Base-by-base conservation (phyloP, 176 grass and related monocot species). In the Bromus sterilis region DNA sequence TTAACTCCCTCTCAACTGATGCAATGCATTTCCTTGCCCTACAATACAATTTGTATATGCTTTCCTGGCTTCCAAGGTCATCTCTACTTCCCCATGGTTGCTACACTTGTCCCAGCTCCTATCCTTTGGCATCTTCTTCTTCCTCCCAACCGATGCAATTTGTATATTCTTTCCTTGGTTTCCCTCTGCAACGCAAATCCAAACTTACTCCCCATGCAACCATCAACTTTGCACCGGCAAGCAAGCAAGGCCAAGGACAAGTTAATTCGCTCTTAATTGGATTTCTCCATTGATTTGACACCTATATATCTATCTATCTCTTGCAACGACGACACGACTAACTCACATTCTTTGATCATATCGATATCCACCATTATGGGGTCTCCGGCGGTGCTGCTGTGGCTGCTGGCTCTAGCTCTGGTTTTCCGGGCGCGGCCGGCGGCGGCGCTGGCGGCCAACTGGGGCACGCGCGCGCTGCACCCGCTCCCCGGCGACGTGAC, bases 401-500 rank as follows among this genome's bases (percentile, higher is more conserved):
- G 76, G 79, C 76, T 91, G 78, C 44, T 82, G 81, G 81, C 36
- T 8, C 36, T 37, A 5, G 36, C 9, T 28, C 49, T 86, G 85
- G 7, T 86, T 77, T 74, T 88, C 77, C 67, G 71, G 2, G 84
- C 76, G 21, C 34, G 80, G 2, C 71, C 85, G 2, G 87, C 78
- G 21, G 84, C 80, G 23, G 92, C 80, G 33, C 73, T 93, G 39
- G 96, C 90, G 13, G 80, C 7, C 46, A 98, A 98, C 92, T 98
- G 96, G 96, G 96, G 96, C 25, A 91, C 88, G 21, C 88, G 76
- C 10, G 82, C 76, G 34, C 28, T 23, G 2, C 89, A 90, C 80
- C 93, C 77, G 26, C 84, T 99, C 3, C 96, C 91, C 3, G 86
- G 88, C 7, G 91, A 99, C 48, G 9, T 95, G 36, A 91, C 87